Base-by-base conservation (phyloP, 768 basidiomycete species). In the Boletus subcaerulescens region DNA sequence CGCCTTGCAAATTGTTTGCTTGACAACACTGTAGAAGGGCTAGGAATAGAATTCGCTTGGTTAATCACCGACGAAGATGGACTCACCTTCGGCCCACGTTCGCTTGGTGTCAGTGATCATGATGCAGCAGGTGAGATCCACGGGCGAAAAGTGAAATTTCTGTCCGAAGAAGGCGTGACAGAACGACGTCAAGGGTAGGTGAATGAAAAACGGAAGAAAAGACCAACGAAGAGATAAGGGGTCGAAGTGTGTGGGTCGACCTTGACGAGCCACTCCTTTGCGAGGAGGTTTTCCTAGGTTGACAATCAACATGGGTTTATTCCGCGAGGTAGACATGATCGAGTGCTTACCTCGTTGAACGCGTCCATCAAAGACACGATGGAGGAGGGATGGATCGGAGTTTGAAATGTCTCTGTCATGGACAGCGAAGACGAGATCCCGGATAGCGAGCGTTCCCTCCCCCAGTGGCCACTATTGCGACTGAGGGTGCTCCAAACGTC, bases 211-310 rank as follows among this genome's bases (percentile, higher is more conserved):
- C 35, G 33, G 46, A 50, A 45, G 46, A 32, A 41, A 38, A 59
- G 44, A 83, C 85, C 62, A 66, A 91, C 89, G 63, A 90, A 72
- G 59, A 91, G 79, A 71, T 90, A 91, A 33, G 88, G 84, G 2
- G 76, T 81, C 2, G 87, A 84, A 15, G 73, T 79, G 43, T 73
- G 73, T 36, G 74, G 73, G 64, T 90, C 84, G 48, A 79, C 73
- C 67, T 86, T 89, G 32, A 81, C 81, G 13, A 91, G 75, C 89
- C 89, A 91, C 68, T 90, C 87, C 66, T 84, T 87, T 52, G 72
- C 73, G 29, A 87, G 72, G 32, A 91, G 76, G 33, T 69, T 76
- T 45, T 82, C 81, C 88, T 90, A 31, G 33, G 26, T 0, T 6
- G 3, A 26, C 3, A 17, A 17, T 62, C 13, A n/a, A n/a, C 8